Conservation (phyloP, 331 rosid genomes). For the Pyrus hybrid region DNA sequence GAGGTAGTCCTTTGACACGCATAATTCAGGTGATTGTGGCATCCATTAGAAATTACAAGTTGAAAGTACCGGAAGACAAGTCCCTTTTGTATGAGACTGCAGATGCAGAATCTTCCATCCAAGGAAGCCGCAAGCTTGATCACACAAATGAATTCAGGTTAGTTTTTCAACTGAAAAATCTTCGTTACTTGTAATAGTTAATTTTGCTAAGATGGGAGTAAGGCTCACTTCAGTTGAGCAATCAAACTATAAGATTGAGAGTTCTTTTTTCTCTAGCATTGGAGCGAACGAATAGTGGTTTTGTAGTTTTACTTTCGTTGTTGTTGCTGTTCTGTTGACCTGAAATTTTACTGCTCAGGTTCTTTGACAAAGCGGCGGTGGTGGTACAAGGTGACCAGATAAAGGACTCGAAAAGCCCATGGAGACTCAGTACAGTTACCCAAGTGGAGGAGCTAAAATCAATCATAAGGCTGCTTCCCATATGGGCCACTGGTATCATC, state of each 20-base stretch:
- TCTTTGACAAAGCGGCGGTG: conserved; percentile 54
- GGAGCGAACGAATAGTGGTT: background rate
- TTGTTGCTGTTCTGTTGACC: background rate
- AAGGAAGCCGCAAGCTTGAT: conserved; percentile 51
- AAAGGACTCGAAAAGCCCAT: conserved; percentile 19
- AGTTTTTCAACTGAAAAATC: background rate
- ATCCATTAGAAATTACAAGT: conserved; percentile 21
- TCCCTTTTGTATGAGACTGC: conserved; percentile 34
- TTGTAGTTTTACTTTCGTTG: background rate
- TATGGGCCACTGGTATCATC: conserved; percentile 48
- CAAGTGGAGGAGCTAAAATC: conserved; percentile 59
- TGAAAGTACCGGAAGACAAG: conserved; percentile 27
- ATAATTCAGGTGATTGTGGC: conserved; percentile 43
- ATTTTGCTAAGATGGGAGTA: background rate
- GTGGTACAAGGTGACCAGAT: background rate
- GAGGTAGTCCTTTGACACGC: conserved; percentile 47
- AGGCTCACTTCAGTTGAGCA: background rate
- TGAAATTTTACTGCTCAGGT: conserved; percentile 10
- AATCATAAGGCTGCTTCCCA: conserved; percentile 41
- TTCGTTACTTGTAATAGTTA: background rate
- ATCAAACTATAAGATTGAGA: background rate
- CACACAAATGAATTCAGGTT: conserved; percentile 35
- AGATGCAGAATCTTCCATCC: conserved; percentile 32
- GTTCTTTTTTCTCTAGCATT: background rate
- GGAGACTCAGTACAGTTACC: conserved; percentile 51